These are phyloP conservation scores for Leccinum huronense DNA, from an alignment of 1,284 basidiomycete genomes.

Conservation along the genomic window DNA sequence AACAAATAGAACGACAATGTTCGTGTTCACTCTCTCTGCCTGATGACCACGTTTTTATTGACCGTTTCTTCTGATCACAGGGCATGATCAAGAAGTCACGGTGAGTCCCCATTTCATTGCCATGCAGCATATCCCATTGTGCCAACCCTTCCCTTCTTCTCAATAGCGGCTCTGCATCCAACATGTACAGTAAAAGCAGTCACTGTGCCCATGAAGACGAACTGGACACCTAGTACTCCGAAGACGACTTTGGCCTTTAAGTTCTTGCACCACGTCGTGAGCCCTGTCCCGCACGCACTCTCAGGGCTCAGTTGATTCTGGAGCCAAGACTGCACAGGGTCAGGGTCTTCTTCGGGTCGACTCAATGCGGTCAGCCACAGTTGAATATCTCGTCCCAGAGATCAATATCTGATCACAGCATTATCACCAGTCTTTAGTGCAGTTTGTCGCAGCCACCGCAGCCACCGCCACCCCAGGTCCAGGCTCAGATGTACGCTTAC, in stretches of 20 bases:
- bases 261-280: conserved; percentile 31
- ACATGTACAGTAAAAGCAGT: conserved; percentile 76
- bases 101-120: conserved; percentile 42
- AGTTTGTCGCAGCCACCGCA: not conserved
- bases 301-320: conserved; percentile 31
- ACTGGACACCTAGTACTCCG: conserved; percentile 46
- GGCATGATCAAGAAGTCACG: conserved; percentile 56
- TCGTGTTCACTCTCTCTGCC: conserved; percentile 24
- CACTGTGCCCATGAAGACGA: conserved; percentile 72
- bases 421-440: conserved; percentile 10
- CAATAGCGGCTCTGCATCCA: conserved; percentile 68
- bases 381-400: conserved; percentile 25
- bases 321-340: conserved; percentile 31
- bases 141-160: conserved; percentile 12
- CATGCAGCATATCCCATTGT: not conserved
- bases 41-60: conserved; percentile 7
- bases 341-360: conserved; percentile 16
- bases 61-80: conserved; percentile 35
- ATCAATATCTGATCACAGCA: conserved; percentile 19
- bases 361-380: conserved; percentile 27
- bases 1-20: conserved; percentile 81
- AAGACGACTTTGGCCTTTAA: conserved; percentile 44
- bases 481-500: not conserved
- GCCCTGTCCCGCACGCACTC: conserved; percentile 31
- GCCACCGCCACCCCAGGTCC: not conserved